These are phyloP conservation scores for Talaromyces funiculosus DNA, from an alignment of 2,329 filamentous ascomycete species.

Conservation along the genomic window DNA sequence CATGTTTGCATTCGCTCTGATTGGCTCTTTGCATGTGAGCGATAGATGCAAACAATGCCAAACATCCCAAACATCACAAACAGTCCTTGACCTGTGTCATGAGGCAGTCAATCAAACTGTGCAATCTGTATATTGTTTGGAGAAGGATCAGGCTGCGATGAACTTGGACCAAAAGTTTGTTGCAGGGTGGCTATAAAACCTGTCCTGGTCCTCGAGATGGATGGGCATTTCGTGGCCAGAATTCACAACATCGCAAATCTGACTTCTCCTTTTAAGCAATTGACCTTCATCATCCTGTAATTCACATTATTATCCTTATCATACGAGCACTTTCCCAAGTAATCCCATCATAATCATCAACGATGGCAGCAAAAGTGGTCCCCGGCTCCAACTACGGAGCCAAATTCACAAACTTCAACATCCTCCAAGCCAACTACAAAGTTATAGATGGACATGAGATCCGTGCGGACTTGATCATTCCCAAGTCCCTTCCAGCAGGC, in stretches of 20 bases:
- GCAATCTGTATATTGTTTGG: not conserved
- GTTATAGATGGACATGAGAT: constrained; percentile 12
- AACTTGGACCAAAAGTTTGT: not conserved
- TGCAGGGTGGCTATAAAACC: not conserved
- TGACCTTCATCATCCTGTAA: not conserved
- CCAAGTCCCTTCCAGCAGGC: constrained; percentile 4
- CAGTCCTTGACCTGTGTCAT: not conserved
- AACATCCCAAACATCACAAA: not conserved
- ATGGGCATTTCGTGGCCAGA: not conserved
- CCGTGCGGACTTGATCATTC: constrained; percentile 11
- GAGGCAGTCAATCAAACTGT: not conserved
- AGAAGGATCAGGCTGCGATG: not conserved
- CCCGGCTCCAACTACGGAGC: not conserved
- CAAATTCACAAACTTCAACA: constrained; percentile 9
- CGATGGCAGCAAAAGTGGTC: constrained; percentile 2
- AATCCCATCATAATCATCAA: not conserved
- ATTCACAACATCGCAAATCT: no score
- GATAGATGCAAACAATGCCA: not conserved
- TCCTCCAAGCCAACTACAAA: constrained; percentile 14
- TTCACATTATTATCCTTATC: not conserved
- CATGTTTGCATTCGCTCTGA: constrained; percentile 2
- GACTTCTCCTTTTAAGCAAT: no score
- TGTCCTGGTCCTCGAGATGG: not conserved
- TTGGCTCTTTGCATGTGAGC: not conserved
- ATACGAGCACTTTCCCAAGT: not conserved